Evolutionary conservation across 352 stramenopile genomes (phyloP), one percentile per base, ranked within the genome.

Genomic region (Globisporangium nodosum): DNA sequence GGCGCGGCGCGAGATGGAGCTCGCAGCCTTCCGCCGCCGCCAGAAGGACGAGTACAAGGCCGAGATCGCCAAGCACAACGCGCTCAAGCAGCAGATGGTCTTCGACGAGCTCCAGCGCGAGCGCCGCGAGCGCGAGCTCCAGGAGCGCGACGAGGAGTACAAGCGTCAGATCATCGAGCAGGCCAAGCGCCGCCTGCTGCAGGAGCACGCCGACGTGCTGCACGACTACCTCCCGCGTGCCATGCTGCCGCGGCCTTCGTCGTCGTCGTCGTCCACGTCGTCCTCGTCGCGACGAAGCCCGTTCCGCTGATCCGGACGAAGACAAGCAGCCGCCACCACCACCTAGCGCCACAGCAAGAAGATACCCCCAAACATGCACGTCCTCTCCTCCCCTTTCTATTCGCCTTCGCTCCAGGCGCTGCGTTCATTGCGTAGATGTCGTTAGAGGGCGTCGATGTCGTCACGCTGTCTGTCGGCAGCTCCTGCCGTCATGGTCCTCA

Each of bases 181-280:
- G 53, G 90, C 90, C 56, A 90, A 90, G 60, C 79, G 80, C 53
- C 71, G 86, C 48, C 69, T 97, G 16, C 64, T 97, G 49, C 70
- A 85, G 49, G 82, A 96, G 62, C 88, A 97, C 65, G 85, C 87
- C 49, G 69, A 85, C 21, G 74, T 93, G 40, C 73, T 97, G 21
- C 63, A 90, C 61, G 87, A 78, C 3, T 97, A 92, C 68, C 55
- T 96, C 57, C 82, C 85, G 11, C 59, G 61, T 35, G 52, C 31
- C 11, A 16, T 20, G 40, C 40, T 20, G 3, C 52, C 31, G 13
- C 53, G 68, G 24, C 66, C 65, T 5, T 66, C 73, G 20, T 71
- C 68, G 30, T 81, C 64, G 24, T 73, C 70, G 31, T 81, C 63
- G 3, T 63, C 61, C 2, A 47, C 58, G 4, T 75, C 69, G 56